These are phyloP conservation scores for Metschnikowia peoriensis DNA, from an alignment of 805 yeast genomes.

Conservation along the genomic window DNA sequence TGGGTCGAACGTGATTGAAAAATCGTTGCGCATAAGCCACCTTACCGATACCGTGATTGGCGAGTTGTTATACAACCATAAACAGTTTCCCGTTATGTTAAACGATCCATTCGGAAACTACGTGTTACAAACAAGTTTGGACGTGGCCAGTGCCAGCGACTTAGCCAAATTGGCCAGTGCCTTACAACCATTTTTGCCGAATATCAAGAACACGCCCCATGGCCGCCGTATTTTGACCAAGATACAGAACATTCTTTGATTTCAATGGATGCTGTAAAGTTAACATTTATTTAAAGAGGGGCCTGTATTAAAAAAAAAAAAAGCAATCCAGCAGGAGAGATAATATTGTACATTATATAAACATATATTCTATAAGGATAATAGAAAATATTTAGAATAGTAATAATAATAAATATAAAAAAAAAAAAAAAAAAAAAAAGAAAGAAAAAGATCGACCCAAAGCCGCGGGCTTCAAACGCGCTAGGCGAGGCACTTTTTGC, in stretches of 20 bases:
- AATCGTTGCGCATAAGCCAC: conserved; percentile 47
- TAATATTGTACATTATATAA: no score
- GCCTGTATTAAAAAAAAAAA: no score
- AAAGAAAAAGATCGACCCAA: no score
- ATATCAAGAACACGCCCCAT: conserved; percentile 87
- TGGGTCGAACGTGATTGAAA: conserved; percentile 61
- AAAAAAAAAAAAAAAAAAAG: no score
- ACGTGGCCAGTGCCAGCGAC: conserved; percentile 50
- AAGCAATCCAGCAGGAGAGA: no score
- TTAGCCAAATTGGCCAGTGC: conserved; percentile 54
- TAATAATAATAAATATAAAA: no score
- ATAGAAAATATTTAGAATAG: no score
- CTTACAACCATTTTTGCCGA: conserved; percentile 72
- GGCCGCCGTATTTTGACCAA: conserved; percentile 90
- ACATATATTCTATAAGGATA: no score
- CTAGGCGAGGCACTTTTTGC: no score
- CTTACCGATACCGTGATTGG: conserved; percentile 46
- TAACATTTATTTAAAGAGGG: no score
- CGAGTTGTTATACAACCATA: conserved; percentile 38
- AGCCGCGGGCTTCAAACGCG: no score
- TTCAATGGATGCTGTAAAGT: no score
- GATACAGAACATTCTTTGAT: conserved; percentile 26
- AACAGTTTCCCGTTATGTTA: conserved; percentile 41
- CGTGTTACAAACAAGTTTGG: conserved; percentile 58
- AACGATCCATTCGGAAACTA: conserved; percentile 62